Evolutionary conservation across 2,329 filamentous ascomycete genomes (phyloP).

Genomic region (Grosmannia penicillata): DNA sequence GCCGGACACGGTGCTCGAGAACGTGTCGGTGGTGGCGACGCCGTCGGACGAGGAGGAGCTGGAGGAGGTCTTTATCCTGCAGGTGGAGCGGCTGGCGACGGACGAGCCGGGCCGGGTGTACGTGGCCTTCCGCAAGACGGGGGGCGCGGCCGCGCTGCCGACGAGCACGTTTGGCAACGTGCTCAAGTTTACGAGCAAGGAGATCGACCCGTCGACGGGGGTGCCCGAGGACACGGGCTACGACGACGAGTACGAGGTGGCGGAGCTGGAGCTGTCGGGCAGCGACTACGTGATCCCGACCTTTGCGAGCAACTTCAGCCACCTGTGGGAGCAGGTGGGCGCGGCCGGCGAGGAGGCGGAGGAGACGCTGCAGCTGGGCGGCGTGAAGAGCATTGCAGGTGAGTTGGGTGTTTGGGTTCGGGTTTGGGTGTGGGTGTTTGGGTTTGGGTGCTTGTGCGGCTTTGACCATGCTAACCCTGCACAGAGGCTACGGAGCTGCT

Average conservation of each 20-base stretch:
- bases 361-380: slow-evolving; percentile 78
- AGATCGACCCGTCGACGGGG: slow-evolving; percentile 87
- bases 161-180: slow-evolving; percentile 76
- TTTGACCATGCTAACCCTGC: slow-evolving; percentile 9
- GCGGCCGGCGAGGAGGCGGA: slow-evolving; percentile 79
- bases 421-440: too few species aligned
- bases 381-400: slow-evolving; percentile 87
- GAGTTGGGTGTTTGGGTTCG: slow-evolving; percentile 24
- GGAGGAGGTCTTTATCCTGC: slow-evolving; percentile 89
- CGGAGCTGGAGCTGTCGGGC: slow-evolving; percentile 78
- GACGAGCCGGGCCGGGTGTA: slow-evolving; percentile 89
- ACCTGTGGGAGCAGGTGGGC: slow-evolving; percentile 87
- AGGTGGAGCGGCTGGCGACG: slow-evolving; percentile 64
- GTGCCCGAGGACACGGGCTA: slow-evolving; percentile 88
- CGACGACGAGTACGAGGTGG: slow-evolving; percentile 95
- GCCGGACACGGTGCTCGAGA: slow-evolving; percentile 76
- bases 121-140: slow-evolving; percentile 78
- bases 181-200: slow-evolving; percentile 94
- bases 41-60: slow-evolving; percentile 69
- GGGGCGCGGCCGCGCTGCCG: slow-evolving; percentile 63
- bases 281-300: slow-evolving; percentile 90
- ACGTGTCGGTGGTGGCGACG: slow-evolving; percentile 69
- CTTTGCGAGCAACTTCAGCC: slow-evolving; percentile 88
- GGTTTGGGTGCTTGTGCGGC: neutral
- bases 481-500: slow-evolving; percentile 86